Evolutionary conservation across 1,284 basidiomycete genomes (phyloP).

Genomic region (Ustilago bromivora): DNA sequence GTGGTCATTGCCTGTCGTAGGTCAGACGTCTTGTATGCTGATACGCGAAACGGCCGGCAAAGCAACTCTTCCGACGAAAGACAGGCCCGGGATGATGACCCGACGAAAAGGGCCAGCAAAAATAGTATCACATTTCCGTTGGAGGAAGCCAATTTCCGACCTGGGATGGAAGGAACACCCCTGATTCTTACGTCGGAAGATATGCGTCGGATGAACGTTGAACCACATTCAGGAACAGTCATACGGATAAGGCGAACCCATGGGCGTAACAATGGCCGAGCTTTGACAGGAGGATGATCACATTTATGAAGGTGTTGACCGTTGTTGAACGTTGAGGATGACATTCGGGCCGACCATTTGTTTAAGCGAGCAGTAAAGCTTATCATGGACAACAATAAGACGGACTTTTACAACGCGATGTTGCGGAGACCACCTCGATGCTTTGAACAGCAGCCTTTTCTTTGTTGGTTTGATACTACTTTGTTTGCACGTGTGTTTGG

Average conservation of each 20-base stretch:
- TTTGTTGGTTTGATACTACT: neutral
- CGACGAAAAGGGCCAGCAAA: neutral
- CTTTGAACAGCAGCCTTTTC: neutral
- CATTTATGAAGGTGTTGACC: neutral
- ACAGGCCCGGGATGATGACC: conserved; percentile 1
- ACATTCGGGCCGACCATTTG: neutral
- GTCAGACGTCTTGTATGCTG: no score
- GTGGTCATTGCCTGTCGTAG: no score
- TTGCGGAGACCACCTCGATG: neutral
- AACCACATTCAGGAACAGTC: neutral
- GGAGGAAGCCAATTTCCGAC: neutral
- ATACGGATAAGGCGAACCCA: neutral
- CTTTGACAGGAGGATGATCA: conserved; percentile 3
- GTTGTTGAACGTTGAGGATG: neutral
- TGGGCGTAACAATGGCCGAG: neutral
- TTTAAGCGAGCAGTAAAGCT: neutral
- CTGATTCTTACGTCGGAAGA: neutral
- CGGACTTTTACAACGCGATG: neutral
- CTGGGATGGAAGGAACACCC: neutral
- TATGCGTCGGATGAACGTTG: neutral
- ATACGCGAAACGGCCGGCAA: neutral
- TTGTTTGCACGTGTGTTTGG: neutral
- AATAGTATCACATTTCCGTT: neutral
- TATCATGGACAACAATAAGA: neutral
- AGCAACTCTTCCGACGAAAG: neutral